A percentile compares a stretch with the other conserved stretches of the same genome.
These are phyloP conservation scores for Boletus vermiculosoides DNA, from an alignment of 768 basidiomycete species.

Conservation along the genomic window DNA sequence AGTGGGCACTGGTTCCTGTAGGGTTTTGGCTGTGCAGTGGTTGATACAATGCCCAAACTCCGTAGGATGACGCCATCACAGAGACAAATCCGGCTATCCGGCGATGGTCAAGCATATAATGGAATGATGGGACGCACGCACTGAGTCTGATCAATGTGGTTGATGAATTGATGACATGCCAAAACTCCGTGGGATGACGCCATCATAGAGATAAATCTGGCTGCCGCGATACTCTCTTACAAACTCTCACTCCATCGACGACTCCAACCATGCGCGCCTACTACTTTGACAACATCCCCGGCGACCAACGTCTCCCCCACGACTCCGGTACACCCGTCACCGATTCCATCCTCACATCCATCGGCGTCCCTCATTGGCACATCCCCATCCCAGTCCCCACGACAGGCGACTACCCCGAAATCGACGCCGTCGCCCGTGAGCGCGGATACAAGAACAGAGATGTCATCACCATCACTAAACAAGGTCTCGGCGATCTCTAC, in stretches of 20 bases:
- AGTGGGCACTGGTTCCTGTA: too few species aligned
- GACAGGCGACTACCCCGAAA: constrained; percentile 41
- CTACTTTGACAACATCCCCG: constrained; percentile 71
- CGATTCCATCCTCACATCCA: constrained; percentile 43
- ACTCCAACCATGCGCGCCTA: constrained; percentile 70
- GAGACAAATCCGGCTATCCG: too few species aligned
- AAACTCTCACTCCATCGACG: too few species aligned
- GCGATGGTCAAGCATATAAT: too few species aligned
- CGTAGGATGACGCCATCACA: too few species aligned
- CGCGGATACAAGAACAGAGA: constrained; percentile 84
- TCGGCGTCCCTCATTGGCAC: constrained; percentile 68
- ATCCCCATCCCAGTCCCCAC: constrained; percentile 54
- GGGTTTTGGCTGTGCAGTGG: too few species aligned
- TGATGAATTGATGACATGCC: too few species aligned
- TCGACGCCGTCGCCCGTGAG: constrained; percentile 65
- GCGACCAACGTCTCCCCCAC: constrained; percentile 82
- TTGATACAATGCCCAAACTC: too few species aligned
- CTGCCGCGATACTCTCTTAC: too few species aligned
- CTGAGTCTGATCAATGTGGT: too few species aligned
- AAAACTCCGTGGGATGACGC: too few species aligned
- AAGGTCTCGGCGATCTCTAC: constrained; percentile 78
- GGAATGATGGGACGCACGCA: too few species aligned
- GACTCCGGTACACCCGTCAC: constrained; percentile 63
- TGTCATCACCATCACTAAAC: constrained; percentile 71
- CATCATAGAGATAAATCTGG: neutral